Evolutionary conservation across 1,139 yeast species (phyloP), one percentile per base, ranked within the genome.

Genomic region (Scheffersomyces insectosa): DNA sequence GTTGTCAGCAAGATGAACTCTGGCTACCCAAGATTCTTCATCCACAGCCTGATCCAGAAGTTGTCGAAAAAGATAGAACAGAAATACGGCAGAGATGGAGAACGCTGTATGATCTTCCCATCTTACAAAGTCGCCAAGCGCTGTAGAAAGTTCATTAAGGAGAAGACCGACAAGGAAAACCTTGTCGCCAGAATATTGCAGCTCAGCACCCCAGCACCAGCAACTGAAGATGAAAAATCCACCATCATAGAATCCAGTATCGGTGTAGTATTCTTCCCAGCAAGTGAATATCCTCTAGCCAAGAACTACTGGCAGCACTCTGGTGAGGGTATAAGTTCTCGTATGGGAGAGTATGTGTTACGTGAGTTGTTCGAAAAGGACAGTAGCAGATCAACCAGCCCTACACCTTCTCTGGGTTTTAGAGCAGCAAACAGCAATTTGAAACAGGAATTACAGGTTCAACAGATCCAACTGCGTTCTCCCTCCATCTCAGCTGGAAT

Each of bases 261-360:
- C 44, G 87, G 93, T 0, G 87, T 83, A 28, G 88, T 89, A 2
- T 86, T 93, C 53, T 84, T 85, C 55, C 88, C 88, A 0, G 70
- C 74, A 2, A 59, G 66, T 2, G 80, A 78, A 40, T 82, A 72
- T 50, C 64, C 79, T 1, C 61, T 86, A 5, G 93, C 95, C 29
- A 90, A 89, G 60, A 82, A 82, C 54, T 93, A 88, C 66, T 93
- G 99, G 99, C 97, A 91, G 61, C 97, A 91, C 57, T 75, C 96
- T 0, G 99, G 99, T 28, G 98, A 93, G 63, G 97, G 97, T 10
- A 80, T 93, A 36, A 88, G 97, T 14, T 88, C 96, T 9, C 72
- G 98, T 56, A 70, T 85, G 65, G 97, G 91, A 1, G 97, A 91
- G 62, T 93, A 88, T 57, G 81, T 88, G 36, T 65, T 86, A 45